These are phyloP conservation scores for Mortierella sp. DNA, from an alignment of 371 early-diverging fungal species.

Conservation along the genomic window DNA sequence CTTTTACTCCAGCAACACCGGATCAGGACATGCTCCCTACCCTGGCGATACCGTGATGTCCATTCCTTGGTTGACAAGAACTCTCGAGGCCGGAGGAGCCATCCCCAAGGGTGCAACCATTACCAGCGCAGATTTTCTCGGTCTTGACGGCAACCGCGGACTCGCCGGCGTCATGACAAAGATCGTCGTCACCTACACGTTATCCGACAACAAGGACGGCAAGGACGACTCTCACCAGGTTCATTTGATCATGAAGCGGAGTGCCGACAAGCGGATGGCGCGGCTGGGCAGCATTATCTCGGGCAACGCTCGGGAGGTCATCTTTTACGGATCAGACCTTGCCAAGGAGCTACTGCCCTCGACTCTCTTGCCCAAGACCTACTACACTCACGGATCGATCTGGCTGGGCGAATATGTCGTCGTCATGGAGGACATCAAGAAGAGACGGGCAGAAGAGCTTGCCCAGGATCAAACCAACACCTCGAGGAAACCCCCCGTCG, in stretches of 20 bases:
- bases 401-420: slow-evolving; percentile 40
- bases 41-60: slow-evolving; percentile 42
- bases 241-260: slow-evolving; percentile 41
- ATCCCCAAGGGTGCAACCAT: slow-evolving; percentile 25
- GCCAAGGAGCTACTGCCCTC: slow-evolving; percentile 28
- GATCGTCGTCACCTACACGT: slow-evolving; percentile 22
- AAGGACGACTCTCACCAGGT: slow-evolving; percentile 23
- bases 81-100: slow-evolving; percentile 9
- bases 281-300: slow-evolving; percentile 35
- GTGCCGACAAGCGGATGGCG: slow-evolving; percentile 5
- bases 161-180: slow-evolving; percentile 39
- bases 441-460: slow-evolving; percentile 13
- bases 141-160: slow-evolving; percentile 40
- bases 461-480: background rate
- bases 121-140: slow-evolving; percentile 25
- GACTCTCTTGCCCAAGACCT: slow-evolving; percentile 29
- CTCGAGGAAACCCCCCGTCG: slow-evolving; percentile 16
- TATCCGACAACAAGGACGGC: background rate
- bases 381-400: slow-evolving; percentile 27
- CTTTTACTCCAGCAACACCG: slow-evolving; percentile 5
- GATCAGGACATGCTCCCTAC: slow-evolving; percentile 23
- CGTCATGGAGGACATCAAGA: slow-evolving; percentile 44
- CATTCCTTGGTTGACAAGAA: slow-evolving; percentile 25
- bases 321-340: slow-evolving; percentile 33
- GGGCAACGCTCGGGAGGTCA: slow-evolving; percentile 32